Evolutionary conservation across 345 rosid species (phyloP), one percentile per base, ranked within the genome.

Genomic region (Populus alba): DNA sequence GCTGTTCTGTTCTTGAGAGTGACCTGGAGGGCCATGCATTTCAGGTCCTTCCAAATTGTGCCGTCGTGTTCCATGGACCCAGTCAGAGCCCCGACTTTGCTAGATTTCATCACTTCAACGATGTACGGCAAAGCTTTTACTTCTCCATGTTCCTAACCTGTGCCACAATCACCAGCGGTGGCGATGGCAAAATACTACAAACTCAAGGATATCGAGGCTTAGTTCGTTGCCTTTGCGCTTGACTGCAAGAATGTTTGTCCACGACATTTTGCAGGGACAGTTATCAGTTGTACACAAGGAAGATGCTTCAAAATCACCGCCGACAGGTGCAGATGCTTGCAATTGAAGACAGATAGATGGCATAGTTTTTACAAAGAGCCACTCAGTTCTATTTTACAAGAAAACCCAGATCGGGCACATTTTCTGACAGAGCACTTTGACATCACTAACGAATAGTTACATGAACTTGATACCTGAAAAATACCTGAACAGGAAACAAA

Each of bases 401-500:
- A 70, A 77, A 73, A 55, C 23, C 79, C 68, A 71, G 81, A 78
- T 49, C 79, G 75, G 67, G 69, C 77, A 82, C 74, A 15, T 69
- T 77, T 73, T 55, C 75, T 22, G 20, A 59, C 23, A 35, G 18
- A 68, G 70, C 71, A 39, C 70, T 12, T 25, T 5, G 12, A 37
- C 61, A 22, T 3, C 20, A 53, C 68, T 65, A 66, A 47, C 35
- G 71, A 61, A 76, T 55, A 53, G 70, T 17, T 62, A 47, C 55
- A 76, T 12, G 22, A 76, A 31, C 73, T 51, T 63, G 68, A 70
- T 53, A 75, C 72, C 55, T 29, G 49, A 41, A 68, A 75, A 55
- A 35, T 68, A 37, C 25, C 75, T 15, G 70, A 72, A 33, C 43
- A 79, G 69, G 78, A 81, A 79, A 55, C 72, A 77, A 72, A 83